Evolutionary conservation across 305 asterid genomes (phyloP), one percentile per base, ranked within the genome.

Genomic region (Fraxinus baroniana): DNA sequence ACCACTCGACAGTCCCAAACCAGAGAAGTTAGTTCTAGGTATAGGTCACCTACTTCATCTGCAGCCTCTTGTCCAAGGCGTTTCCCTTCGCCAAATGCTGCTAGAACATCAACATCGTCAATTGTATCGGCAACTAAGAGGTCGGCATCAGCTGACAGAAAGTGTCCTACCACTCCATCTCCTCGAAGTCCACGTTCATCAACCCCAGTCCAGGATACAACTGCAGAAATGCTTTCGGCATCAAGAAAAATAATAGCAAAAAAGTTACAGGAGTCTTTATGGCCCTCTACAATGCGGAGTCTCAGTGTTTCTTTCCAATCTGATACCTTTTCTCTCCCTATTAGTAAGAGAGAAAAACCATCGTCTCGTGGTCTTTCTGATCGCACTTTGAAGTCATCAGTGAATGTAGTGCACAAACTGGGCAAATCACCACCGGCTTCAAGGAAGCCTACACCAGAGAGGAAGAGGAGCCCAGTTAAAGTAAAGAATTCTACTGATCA

Each of bases 271-370:
- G 97, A 94, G 83, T 89, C 93, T 84, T 86, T 96, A 84, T 95
- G 98, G 98, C 98, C 98, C 0, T 89, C 98, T 33, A 92, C 94
- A 62, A 91, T 91, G 97, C 88, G 97, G 78, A 91, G 93, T 87
- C 92, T 90, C 24, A 86, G 87, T 73, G 91, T 77, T 79, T 92
- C 98, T 35, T 92, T 93, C 78, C 97, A 93, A 84, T 85, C 92
- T 33, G 95, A 89, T 87, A 5, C 87, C 3, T 36, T 85, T 78
- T 85, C 92, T 73, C 81, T 85, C 78, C 90, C 97, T 0, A 52
- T 81, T 81, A 78, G 87, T 74, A 95, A 88, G 88, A 92, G 85
- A 84, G 97, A 90, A 35, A 93, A 90, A 87, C 85, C 91, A 6
- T 87, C 77, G 39, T 85, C 91, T 84, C 92, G 71, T 70, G 76